Percentiles rank a stretch among this genome's conserved stretches.
Conservation (phyloP, 768 basidiomycete species). For the Gymnopilus dilepis region DNA sequence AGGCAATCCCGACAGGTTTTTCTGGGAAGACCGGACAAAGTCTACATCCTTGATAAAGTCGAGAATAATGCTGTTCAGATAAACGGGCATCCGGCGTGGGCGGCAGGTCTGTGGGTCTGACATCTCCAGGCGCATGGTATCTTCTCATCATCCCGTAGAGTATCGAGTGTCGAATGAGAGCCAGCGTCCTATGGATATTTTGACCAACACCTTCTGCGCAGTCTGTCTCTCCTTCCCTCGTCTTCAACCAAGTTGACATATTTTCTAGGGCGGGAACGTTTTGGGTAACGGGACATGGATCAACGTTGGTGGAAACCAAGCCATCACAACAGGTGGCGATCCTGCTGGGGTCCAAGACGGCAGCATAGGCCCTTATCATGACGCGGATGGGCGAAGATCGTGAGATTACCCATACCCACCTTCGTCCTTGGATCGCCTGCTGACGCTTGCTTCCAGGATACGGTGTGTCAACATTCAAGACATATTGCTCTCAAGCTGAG, state of each 20-base stretch:
- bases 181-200: slow-evolving; percentile 74
- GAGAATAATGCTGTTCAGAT: slow-evolving; percentile 71
- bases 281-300: slow-evolving; percentile 83
- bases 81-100: slow-evolving; percentile 74
- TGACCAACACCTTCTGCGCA: slow-evolving; percentile 84
- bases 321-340: slow-evolving; percentile 62
- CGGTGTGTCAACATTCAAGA: slow-evolving; percentile 36
- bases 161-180: slow-evolving; percentile 59
- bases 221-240: slow-evolving; percentile 40
- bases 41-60: slow-evolving; percentile 77
- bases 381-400: slow-evolving; percentile 64
- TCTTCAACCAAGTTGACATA: too few species aligned
- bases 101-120: slow-evolving; percentile 48
- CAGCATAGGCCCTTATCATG: slow-evolving; percentile 52
- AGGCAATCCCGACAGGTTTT: slow-evolving; percentile 54
- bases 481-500: background rate
- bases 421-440: background rate
- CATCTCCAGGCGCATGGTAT: background rate
- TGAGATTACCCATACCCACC: slow-evolving; percentile 36
- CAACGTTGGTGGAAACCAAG: slow-evolving; percentile 77
- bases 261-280: slow-evolving; percentile 50
- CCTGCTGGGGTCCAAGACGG: slow-evolving; percentile 51
- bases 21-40: slow-evolving; percentile 47
- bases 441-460: slow-evolving; percentile 37
- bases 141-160: slow-evolving; percentile 34